These are phyloP conservation scores for Creolimax fragrantissima DNA, from an alignment of 78 protist genomes.

Conservation along the genomic window DNA sequence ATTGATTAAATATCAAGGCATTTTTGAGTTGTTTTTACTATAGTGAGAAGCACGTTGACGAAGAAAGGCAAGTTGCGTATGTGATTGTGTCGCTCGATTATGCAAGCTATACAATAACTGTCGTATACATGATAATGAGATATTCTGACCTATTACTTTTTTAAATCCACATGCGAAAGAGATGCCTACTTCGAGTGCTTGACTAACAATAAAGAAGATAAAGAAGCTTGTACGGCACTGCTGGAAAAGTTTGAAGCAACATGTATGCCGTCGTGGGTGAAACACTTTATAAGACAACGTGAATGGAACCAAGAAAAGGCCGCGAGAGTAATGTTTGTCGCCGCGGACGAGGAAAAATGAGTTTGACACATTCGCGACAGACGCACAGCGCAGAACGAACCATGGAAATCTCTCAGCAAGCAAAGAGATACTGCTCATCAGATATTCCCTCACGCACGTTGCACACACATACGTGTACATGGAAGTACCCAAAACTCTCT, in stretches of 20 bases:
- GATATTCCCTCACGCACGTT: no score
- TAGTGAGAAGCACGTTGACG: not conserved
- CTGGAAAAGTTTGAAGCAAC: not conserved
- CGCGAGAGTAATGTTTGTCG: not conserved
- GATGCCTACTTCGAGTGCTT: not conserved
- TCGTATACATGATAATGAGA: no score
- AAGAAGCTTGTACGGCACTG: not conserved
- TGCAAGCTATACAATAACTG: no score
- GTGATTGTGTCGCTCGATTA: no score
- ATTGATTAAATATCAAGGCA: not conserved
- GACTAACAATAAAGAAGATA: not conserved
- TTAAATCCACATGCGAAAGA: not conserved
- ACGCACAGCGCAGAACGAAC: no score
- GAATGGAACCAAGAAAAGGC: not conserved
- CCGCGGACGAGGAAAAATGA: not conserved
- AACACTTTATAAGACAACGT: not conserved
- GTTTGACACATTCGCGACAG: not conserved
- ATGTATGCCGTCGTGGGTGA: not conserved
- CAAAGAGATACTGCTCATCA: no score
- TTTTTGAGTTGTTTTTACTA: not conserved
- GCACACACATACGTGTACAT: no score
- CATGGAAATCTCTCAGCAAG: no score
- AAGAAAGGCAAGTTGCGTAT: not conserved
- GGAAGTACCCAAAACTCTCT: no score
- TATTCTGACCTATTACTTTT: not conserved